Percentiles rank a stretch among this genome's conserved stretches.
Evolutionary conservation across 2,329 filamentous ascomycete genomes (phyloP).

Genomic region (Monilinia laxa): DNA sequence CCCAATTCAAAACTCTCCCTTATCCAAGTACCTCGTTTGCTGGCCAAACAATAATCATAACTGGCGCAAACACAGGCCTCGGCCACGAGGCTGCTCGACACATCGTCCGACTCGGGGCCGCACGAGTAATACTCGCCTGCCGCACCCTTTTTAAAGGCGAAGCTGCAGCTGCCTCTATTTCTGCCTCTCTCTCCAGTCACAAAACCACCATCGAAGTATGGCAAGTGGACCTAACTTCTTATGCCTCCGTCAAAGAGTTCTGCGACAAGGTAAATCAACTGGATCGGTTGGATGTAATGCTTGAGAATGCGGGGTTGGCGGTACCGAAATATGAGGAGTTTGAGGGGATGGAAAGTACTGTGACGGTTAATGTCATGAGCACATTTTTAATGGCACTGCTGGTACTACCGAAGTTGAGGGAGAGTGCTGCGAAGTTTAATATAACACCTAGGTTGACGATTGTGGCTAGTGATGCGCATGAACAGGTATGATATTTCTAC

Average conservation of each 20-base stretch:
- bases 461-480: conserved; percentile 35
- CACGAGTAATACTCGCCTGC: conserved; percentile 38
- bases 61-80: conserved; percentile 51
- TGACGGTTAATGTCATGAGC: conserved; percentile 40
- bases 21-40: conserved; percentile 31
- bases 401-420: conserved; percentile 36
- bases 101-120: conserved; percentile 37
- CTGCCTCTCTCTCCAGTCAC: conserved; percentile 16
- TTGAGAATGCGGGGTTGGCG: conserved; percentile 43
- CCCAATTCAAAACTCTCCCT: conserved; percentile 35
- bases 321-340: conserved; percentile 27
- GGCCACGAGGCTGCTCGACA: conserved; percentile 48
- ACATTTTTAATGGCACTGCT: conserved; percentile 40
- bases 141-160: conserved; percentile 30
- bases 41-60: conserved; percentile 46
- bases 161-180: conserved; percentile 21
- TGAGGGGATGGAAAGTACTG: conserved; percentile 35
- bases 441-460: conserved; percentile 33
- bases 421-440: conserved; percentile 29
- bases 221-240: conserved; percentile 50
- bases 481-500: conserved; percentile 28
- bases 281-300: conserved; percentile 46
- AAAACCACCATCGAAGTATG: conserved; percentile 45
- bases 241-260: conserved; percentile 49
- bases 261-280: conserved; percentile 42